Evolutionary conservation across 768 basidiomycete species (phyloP).

Genomic region (Pleurotus eryngii): DNA sequence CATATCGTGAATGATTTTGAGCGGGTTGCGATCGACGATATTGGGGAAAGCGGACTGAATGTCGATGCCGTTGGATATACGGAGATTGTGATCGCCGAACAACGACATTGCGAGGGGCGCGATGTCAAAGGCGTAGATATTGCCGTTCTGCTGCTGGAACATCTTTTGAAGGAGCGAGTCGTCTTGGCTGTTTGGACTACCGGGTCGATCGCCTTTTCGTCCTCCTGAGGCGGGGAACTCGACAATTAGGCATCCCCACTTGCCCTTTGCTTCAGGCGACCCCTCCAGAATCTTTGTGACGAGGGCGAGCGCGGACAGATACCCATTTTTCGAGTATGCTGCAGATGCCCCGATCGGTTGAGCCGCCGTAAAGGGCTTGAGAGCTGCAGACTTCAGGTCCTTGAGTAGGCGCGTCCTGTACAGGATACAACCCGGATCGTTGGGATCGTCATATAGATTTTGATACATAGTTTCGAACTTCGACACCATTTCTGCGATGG

Average conservation of each 20-base stretch:
- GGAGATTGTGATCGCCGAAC: conserved; percentile 37
- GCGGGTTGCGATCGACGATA: conserved; percentile 32
- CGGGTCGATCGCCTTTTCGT: conserved; percentile 10
- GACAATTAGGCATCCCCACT: conserved; percentile 11
- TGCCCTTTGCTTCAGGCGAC: not conserved
- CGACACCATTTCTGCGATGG: not conserved
- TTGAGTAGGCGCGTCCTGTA: not conserved
- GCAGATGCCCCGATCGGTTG: conserved; percentile 49
- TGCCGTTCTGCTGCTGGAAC: conserved; percentile 40
- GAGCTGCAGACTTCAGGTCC: not conserved
- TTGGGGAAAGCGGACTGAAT: conserved; percentile 50
- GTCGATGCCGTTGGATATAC: conserved; percentile 49
- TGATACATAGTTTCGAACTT: not conserved
- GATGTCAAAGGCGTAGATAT: conserved; percentile 54
- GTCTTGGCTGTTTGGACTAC: conserved; percentile 17
- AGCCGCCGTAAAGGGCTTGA: conserved; percentile 6
- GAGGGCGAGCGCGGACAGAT: conserved; percentile 45
- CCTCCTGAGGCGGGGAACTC: conserved; percentile 12
- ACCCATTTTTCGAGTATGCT: conserved; percentile 40
- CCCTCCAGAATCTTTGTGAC: conserved; percentile 26
- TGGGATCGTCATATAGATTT: not conserved
- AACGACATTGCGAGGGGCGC: conserved; percentile 47
- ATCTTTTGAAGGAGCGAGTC: conserved; percentile 36
- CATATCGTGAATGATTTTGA: conserved; percentile 37
- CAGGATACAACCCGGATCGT: not conserved